Base-by-base conservation (phyloP, 345 rosid genomes). In the Mangifera indica region DNA sequence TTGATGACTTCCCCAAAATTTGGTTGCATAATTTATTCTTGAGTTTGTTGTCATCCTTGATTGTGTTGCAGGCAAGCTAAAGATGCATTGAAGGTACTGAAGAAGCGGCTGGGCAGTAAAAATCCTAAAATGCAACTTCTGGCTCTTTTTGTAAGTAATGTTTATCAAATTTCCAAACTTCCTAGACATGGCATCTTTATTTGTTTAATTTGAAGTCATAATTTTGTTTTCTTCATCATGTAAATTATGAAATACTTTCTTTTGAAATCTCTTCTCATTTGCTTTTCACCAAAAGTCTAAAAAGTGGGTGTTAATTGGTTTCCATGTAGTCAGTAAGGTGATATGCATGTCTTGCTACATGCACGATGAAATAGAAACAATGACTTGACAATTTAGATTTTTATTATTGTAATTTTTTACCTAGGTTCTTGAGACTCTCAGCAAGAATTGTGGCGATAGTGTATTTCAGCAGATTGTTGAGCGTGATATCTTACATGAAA, bases 391-490 rank as follows among this genome's bases (percentile, higher is more conserved):
- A 12, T 12, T 10, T 10, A n/a, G 45, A 22, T 20, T 29, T 51
- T 72, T 55, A n/a, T 42, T 25, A 40, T 10, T 46, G 53, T 54
- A 73, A 44, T 55, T 61, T 56, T 81, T 71, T 58, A 80, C 70
- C 64, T 57, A 95, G 99, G 98, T 80, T 53, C 75, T 95, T 91
- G 99, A 95, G 86, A 85, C 99, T 54, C 78, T 95, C 57, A 91
- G 96, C 86, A 95, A 95, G 84, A 95, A 92, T 60, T 95, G 99
- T 73, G 95, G 96, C 3, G 98, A 95, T 69, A 82, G 75, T 75
- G 84, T 95, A 62, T 88, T 87, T 79, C 93, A 88, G 88, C 96
- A 80, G 82, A 95, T 95, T 26, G 80, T 84, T 20, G 99, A 95
- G 76, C 97, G 98, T 45, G 97, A 91, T 72, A 89, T 95, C 76